phyloP scores from a whole-genome alignment of 371 early-diverging fungal species.

The Mortierella sp. region DNA sequence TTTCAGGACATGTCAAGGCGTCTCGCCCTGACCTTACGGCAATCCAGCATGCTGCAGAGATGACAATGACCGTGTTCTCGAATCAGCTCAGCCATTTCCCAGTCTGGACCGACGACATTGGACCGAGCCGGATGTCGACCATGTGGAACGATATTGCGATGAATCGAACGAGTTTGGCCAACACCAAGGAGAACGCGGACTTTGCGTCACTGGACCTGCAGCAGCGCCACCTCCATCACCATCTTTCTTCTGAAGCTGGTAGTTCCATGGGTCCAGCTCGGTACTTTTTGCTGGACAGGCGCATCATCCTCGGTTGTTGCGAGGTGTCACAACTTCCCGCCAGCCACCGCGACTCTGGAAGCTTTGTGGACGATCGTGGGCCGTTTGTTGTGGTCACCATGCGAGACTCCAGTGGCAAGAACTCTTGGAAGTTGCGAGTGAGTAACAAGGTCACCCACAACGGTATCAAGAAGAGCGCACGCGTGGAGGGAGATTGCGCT shows the following conservation, averaged over 20 bases:
- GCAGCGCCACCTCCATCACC: conserved; percentile 22
- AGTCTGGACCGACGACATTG: conserved; percentile 66
- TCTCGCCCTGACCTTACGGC: conserved; percentile 56
- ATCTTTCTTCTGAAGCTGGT: not conserved
- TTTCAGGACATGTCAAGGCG: conserved; percentile 42
- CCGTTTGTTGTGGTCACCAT: conserved; percentile 68
- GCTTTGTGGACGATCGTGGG: conserved; percentile 37
- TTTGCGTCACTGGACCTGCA: conserved; percentile 28
- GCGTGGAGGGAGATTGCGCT: not conserved
- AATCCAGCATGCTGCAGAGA: conserved; percentile 83
- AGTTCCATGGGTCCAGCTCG: conserved; percentile 61
- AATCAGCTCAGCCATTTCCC: conserved; percentile 81
- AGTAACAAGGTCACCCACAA: conserved; percentile 59
- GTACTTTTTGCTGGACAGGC: conserved; percentile 77
- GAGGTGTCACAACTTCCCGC: conserved; percentile 56
- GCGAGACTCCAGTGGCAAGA: conserved; percentile 81
- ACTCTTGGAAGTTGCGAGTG: conserved; percentile 75
- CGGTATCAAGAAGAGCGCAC: not conserved
- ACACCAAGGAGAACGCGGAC: conserved; percentile 8
- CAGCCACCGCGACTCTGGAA: conserved; percentile 4
- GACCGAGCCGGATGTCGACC: conserved; percentile 69
- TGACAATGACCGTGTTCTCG: conserved; percentile 77
- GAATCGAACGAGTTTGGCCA: conserved; percentile 48
- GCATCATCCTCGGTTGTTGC: conserved; percentile 72
- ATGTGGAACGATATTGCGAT: conserved; percentile 67